Evolutionary conservation across 2,329 filamentous ascomycete genomes (phyloP).

Genomic region (Botrytis hyacinthi): DNA sequence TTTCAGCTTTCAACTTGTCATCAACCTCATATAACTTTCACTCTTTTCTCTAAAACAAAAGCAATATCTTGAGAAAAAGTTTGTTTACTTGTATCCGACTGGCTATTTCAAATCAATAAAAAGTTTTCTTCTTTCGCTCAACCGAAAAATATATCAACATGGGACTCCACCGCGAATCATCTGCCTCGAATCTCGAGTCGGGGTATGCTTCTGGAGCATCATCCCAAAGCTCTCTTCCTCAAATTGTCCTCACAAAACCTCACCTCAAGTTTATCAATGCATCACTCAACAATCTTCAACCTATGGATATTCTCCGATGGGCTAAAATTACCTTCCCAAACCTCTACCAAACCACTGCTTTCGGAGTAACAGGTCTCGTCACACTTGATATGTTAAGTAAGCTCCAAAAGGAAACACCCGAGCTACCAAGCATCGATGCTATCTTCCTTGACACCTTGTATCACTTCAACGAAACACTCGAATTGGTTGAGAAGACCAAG

Average conservation of each 20-base stretch:
- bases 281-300: conserved; percentile 82
- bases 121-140: conserved; percentile 1
- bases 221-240: conserved; percentile 62
- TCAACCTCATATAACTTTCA: neutral
- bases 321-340: conserved; percentile 86
- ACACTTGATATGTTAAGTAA: conserved; percentile 84
- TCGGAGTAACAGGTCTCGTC: conserved; percentile 76
- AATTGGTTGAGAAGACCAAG: conserved; percentile 71
- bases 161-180: conserved; percentile 32
- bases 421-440: conserved; percentile 59
- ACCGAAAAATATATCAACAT: conserved; percentile 26
- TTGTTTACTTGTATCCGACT: neutral
- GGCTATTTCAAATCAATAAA: neutral
- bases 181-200: conserved; percentile 61
- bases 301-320: conserved; percentile 90
- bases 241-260: conserved; percentile 79
- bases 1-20: neutral
- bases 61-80: neutral
- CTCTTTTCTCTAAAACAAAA: neutral
- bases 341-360: conserved; percentile 83
- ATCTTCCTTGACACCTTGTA: conserved; percentile 84
- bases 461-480: conserved; percentile 76
- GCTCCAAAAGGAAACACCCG: conserved; percentile 62
- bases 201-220: conserved; percentile 72
- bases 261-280: conserved; percentile 90